phyloP scores from a whole-genome alignment of 192 early-diverging fungal genomes.

The Backusella australiensis region DNA sequence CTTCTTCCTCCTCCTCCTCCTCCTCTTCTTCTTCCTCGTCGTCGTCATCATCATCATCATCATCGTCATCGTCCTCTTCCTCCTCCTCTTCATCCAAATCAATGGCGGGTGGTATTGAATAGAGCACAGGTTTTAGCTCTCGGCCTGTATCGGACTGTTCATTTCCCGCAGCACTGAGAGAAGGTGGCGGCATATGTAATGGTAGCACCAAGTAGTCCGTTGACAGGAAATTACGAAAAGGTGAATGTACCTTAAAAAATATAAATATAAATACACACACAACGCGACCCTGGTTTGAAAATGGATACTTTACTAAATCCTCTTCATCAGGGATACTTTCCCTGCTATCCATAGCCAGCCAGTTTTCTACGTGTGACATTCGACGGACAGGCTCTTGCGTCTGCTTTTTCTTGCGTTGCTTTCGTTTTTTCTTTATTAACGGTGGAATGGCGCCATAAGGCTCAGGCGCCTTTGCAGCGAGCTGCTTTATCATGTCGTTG shows the following conservation, averaged over 20 bases:
- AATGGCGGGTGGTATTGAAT: neutral
- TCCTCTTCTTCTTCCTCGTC: neutral
- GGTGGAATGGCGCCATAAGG: slow-evolving; percentile 31
- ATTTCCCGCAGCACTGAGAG: slow-evolving; percentile 23
- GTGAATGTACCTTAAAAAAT: slow-evolving; percentile 14
- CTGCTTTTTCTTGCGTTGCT: slow-evolving; percentile 9
- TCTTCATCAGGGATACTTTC: slow-evolving; percentile 35
- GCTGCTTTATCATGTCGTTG: slow-evolving; percentile 24
- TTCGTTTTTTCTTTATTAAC: slow-evolving; percentile 9
- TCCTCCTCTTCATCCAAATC: neutral
- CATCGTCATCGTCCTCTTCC: neutral
- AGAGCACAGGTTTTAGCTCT: neutral
- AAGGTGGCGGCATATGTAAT: slow-evolving; percentile 29
- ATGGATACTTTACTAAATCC: slow-evolving; percentile 21
- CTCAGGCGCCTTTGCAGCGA: slow-evolving; percentile 22
- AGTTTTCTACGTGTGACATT: slow-evolving; percentile 34
- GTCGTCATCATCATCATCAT: neutral
- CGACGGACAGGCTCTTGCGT: neutral
- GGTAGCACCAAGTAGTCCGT: slow-evolving; percentile 32
- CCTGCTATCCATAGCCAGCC: slow-evolving; percentile 30
- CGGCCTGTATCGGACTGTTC: neutral
- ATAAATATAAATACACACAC: neutral
- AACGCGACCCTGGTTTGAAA: neutral
- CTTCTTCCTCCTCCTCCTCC: neutral
- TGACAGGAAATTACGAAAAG: slow-evolving; percentile 29